Base-by-base conservation (phyloP, 2,329 filamentous ascomycete species). In the Hypoxylon sp. region DNA sequence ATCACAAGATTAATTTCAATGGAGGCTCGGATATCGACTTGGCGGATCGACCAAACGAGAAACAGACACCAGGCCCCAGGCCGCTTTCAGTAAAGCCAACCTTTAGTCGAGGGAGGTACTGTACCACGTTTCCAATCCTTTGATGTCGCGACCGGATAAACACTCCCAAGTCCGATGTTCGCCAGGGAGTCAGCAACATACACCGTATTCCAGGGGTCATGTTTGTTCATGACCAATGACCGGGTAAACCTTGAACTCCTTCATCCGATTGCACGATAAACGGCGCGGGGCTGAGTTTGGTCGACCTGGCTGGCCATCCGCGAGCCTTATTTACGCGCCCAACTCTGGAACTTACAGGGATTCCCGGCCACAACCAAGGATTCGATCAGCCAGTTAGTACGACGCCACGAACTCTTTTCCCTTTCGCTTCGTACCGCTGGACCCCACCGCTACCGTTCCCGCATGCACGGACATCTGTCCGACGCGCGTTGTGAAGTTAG, bases 281-380 rank as follows among this genome's bases (percentile, higher is more conserved):
- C 74, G 73, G 77, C 79, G 77, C 77, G 78, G 79, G 79, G 79
- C 79, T 79, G 76, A 75, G 59, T 57, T 37, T 70, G 39, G 31
- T 27, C 55, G 61, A 21, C 73, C 72, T 76, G 73, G 79, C 77
- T 79, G 79, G 63, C 84, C 84, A 86, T 78, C 82, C 79, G 79
- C 77, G 81, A 81, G 79, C 79, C 79, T 80, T 79, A 76, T 80
- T 84, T 87, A 87, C 82, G 85, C 86, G 85, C 85, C 85, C 76
- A 70, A 76, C 75, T 72, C 58, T 70, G 73, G 75, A 72, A 72
- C 71, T 78, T 76, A 78, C 83, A 81, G 78, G 83, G 82, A 79
- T 82, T 70, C 69, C 57, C 61, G 56, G 47, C 62, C 60, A 67
- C 62, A 37, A 63, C 66, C 70, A 65, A 71, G 73, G 71, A 71